Base-by-base conservation (phyloP, 805 yeast genomes). In the Myxozyma geophila region DNA sequence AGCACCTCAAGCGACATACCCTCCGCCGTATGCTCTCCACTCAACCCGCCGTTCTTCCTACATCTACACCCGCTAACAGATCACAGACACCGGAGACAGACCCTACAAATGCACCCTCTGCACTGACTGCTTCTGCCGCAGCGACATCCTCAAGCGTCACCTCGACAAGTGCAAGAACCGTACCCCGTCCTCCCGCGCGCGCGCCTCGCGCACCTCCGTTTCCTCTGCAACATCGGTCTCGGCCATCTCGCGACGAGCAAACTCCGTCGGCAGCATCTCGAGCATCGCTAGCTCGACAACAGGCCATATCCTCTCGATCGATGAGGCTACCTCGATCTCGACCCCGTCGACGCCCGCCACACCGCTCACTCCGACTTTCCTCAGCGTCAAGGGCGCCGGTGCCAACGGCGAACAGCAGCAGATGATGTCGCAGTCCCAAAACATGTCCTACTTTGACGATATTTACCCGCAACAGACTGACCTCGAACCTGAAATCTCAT, bases 21-120 rank as follows among this genome's bases (percentile, higher is more conserved):
- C 77, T 95, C 59, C 87, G 88, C 67, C 96, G 65, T 57, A 49
- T 48, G 66, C 44, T 15, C 19, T 9, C 21, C 6, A 6, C 35
- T 21, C 36, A 3, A 17, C 4, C 15, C n/a, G 6, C 21, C 36
- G 4, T 4, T 15, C 23, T n/a, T 23, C 12, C 17, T 23, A 17
- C 28, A 12, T n/a, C 17, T 19, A 21, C 9, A 48, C n/a, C 17
- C 4, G 7, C 37, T 21, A 33, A 33, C 2, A 1, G 8, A 44
- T 2, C 5, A 3, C 28, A 63, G 67, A 90, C 74, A 89, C 96
- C 0, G 96, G 96, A 39, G 95, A 89, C 72, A 77, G 92, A 62
- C 96, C 96, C 0, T 90, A 88, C 73, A 85, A 88, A 61, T 90
- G 96, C 73, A 85, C 85, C 39, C 85, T 82, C 72, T 90, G 96